Evolutionary conservation across 2,329 filamentous ascomycete genomes (phyloP).

Genomic region (Orbilia blumenaviensis): DNA sequence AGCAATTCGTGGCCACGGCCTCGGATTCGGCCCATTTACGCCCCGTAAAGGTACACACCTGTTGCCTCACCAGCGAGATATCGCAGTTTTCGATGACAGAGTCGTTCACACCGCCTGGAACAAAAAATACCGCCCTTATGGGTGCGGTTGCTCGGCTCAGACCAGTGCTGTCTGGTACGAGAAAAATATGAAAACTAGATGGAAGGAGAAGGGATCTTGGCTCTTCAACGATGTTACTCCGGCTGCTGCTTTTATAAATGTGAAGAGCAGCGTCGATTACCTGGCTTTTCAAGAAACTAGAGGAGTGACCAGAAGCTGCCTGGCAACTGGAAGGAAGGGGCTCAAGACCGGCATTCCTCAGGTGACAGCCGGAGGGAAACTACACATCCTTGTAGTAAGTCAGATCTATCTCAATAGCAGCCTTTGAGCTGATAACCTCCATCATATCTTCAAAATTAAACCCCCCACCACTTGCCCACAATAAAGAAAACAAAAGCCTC

Average conservation of each 20-base stretch:
- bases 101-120: neutral
- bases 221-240: neutral
- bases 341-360: neutral
- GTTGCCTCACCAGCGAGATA: neutral
- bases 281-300: neutral
- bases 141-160: neutral
- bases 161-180: neutral
- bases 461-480: neutral
- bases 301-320: neutral
- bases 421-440: too few species aligned
- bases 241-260: neutral
- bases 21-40: neutral
- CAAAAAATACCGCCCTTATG: neutral
- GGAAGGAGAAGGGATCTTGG: neutral
- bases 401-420: too few species aligned
- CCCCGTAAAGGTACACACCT: neutral
- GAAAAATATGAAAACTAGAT: neutral
- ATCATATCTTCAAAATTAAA: neutral
- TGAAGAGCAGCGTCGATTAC: neutral
- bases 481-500: too few species aligned
- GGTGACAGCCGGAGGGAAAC: neutral
- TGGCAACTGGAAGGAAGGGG: neutral
- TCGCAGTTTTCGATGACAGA: conserved; percentile 1
- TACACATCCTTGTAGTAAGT: neutral
- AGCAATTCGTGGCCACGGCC: neutral